Conservation (phyloP, 257 asterid species). For the Coffea eugenioides region DNA sequence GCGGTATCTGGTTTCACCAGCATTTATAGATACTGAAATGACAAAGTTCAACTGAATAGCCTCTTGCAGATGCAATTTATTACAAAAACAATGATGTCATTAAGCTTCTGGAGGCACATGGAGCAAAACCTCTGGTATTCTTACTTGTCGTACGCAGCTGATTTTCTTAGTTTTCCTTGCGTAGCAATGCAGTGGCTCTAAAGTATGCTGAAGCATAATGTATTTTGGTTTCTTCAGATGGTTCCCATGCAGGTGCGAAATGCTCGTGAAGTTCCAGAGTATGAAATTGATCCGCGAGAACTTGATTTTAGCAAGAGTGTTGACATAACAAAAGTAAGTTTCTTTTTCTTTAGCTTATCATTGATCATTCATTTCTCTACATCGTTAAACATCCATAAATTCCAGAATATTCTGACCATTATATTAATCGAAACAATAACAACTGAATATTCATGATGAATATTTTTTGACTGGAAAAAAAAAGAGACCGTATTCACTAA, state of each 20-base stretch:
- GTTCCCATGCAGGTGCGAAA: constrained; percentile 87
- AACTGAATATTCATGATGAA: neutral
- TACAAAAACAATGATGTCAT: constrained; percentile 67
- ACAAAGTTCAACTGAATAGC: constrained; percentile 57
- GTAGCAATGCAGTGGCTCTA: neutral
- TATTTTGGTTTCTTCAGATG: constrained; percentile 42
- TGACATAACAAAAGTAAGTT: constrained; percentile 68
- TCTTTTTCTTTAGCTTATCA: neutral
- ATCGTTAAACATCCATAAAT: neutral
- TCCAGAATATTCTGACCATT: neutral
- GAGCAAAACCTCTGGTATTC: constrained; percentile 70
- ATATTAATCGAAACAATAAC: neutral
- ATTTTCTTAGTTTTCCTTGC: neutral
- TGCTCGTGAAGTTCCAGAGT: constrained; percentile 81
- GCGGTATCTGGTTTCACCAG: neutral
- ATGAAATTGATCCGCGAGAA: constrained; percentile 73
- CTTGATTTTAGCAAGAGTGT: constrained; percentile 81
- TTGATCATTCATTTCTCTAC: neutral
- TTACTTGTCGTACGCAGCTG: neutral
- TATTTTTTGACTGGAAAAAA: neutral
- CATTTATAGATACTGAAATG: constrained; percentile 16
- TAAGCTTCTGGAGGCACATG: constrained; percentile 74
- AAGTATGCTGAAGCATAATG: constrained; percentile 11
- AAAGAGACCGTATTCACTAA: neutral
- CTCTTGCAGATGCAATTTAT: constrained; percentile 90